Conservation (phyloP, 2,329 filamentous ascomycete genomes). For the Cladosporium sp. region DNA sequence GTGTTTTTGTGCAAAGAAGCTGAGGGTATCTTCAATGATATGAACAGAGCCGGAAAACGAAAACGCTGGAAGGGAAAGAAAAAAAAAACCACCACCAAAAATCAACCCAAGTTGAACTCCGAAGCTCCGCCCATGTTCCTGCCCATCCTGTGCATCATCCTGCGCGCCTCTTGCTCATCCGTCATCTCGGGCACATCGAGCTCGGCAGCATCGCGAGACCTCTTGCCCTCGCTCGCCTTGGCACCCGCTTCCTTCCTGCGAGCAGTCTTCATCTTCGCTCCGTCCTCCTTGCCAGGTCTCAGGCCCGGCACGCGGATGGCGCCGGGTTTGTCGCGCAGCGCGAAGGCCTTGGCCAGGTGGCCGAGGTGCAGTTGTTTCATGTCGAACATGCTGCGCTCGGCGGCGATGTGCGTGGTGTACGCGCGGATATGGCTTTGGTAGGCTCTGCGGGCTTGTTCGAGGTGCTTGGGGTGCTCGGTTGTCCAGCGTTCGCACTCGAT, state of each 20-base stretch:
- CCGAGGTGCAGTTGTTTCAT: conserved; percentile 87
- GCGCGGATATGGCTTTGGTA: conserved; percentile 91
- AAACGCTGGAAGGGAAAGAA: background rate
- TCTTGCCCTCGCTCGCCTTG: conserved; percentile 24
- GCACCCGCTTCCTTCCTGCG: conserved; percentile 32
- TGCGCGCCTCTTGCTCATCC: conserved; percentile 43
- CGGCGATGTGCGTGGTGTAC: conserved; percentile 87
- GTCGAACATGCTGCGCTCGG: conserved; percentile 82
- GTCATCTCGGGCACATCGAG: conserved; percentile 23
- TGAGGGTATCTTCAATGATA: conserved; percentile 12
- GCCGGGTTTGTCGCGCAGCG: conserved; percentile 78
- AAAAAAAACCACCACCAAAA: conserved; percentile 35
- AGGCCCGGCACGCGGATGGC: conserved; percentile 60
- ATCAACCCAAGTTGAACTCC: conserved; percentile 56
- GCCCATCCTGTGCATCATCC: conserved; percentile 50
- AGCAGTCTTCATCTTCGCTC: conserved; percentile 42
- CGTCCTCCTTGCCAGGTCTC: conserved; percentile 44
- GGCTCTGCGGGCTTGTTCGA: conserved; percentile 76
- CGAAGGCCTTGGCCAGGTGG: conserved; percentile 91
- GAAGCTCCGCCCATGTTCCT: conserved; percentile 48
- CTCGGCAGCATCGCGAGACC: conserved; percentile 27
- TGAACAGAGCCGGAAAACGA: conserved; percentile 16
- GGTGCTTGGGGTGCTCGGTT: conserved; percentile 58
- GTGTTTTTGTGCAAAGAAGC: conserved; percentile 8
- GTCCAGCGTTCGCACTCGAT: conserved; percentile 63